Percentiles rank a stretch among this genome's conserved stretches.
Evolutionary conservation across 495 filamentous ascomycete species (phyloP).

Genomic region (Glarea lozoyensis): DNA sequence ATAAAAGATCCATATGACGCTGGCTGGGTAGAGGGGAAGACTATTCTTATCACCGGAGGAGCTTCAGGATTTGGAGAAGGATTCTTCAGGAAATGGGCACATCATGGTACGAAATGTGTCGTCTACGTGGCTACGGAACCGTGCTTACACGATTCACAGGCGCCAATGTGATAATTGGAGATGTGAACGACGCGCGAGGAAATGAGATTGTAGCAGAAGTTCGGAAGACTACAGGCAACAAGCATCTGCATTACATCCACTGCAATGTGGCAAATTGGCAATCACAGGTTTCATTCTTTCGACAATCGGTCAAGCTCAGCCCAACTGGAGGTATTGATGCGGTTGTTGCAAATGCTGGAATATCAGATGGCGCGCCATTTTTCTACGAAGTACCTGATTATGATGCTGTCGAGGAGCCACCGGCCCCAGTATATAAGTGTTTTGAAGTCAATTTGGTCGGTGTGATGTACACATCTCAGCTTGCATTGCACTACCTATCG

Average conservation of each 20-base stretch:
- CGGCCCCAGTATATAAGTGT: conserved; percentile 42
- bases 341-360: conserved; percentile 62
- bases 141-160: conserved; percentile 14
- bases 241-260: conserved; percentile 39
- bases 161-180: conserved; percentile 38
- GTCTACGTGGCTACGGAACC: not conserved
- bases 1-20: conserved; percentile 27
- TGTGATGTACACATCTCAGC: conserved; percentile 53
- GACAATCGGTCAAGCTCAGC: conserved; percentile 37
- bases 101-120: conserved; percentile 2
- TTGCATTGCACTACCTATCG: conserved; percentile 51
- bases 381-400: conserved; percentile 29
- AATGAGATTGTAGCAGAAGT: conserved; percentile 26
- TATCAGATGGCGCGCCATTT: conserved; percentile 26
- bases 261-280: conserved; percentile 52
- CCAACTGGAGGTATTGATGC: conserved; percentile 48
- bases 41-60: conserved; percentile 43
- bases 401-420: conserved; percentile 32
- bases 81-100: conserved; percentile 34
- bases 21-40: conserved; percentile 27
- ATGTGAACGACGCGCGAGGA: conserved; percentile 31
- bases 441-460: conserved; percentile 54
- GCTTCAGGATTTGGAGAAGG: conserved; percentile 38
- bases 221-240: conserved; percentile 20
- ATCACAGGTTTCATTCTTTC: conserved; percentile 53